Base-by-base conservation (phyloP, 2,329 filamentous ascomycete genomes). In the Cladosporium phlei region DNA sequence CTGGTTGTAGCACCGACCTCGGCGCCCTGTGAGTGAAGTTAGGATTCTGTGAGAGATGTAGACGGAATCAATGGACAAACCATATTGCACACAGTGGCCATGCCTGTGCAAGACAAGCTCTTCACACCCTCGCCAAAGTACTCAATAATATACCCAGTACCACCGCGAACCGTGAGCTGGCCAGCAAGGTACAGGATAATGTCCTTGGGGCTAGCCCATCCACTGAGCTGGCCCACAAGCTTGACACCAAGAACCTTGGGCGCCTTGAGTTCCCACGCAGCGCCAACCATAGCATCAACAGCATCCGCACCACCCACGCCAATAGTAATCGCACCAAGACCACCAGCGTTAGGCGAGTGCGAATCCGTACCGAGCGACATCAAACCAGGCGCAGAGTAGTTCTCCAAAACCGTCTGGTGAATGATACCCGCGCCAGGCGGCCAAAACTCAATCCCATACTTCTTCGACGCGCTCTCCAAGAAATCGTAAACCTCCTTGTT, bases 321-420 rank as follows among this genome's bases (percentile, higher is more conserved):
- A 65, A 98, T 97, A 7, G 93, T 93, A 60, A 96, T 88, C 3
- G 88, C 90, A 57, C 86, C 89, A 46, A 97, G 74, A 49, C 93
- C 93, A 59, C 93, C 93, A n/a, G 88, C 93, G 64, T 97, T 98
- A 33, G 93, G 93, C 35, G 89, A 96, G 69, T 98, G 93, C 61
- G 88, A 95, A 69, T 98, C 93, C 22, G 93, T 98, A 47, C 93
- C 93, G 30, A 98, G 79, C 89, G 98, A 97, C 90, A 98, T 96
- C 58, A 97, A 71, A 39, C 93, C 93, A 16, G 93, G 93, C n/a
- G 91, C 82, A 25, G 90, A 87, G 65, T 98, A 98, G 71, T 98
- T 97, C 74, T 98, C 93, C 59, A 98, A 71, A 17, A 98, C 93
- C 43, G 88, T 95, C 77, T 98, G 93, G 71, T 98, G 93, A 56